phyloP scores from a whole-genome alignment of 2,329 filamentous ascomycete genomes.

The Penicillium occitanis region DNA sequence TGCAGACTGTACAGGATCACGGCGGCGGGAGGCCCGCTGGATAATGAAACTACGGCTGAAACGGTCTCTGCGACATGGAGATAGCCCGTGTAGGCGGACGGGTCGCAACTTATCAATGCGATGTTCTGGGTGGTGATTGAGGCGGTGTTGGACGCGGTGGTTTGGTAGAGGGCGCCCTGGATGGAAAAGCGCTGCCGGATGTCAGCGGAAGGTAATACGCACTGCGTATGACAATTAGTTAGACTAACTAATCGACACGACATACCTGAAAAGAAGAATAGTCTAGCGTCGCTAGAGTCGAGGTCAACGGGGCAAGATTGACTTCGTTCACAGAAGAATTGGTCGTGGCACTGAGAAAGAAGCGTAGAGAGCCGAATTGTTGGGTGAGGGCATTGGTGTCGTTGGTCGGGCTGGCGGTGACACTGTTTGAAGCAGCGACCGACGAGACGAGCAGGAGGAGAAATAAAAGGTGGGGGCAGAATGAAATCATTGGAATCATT shows the following conservation, averaged over 20 bases:
- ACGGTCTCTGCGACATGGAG: constrained; percentile 38
- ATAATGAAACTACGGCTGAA: constrained; percentile 30
- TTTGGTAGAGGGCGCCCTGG: constrained; percentile 3
- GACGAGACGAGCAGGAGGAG: not conserved
- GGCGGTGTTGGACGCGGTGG: constrained; percentile 16
- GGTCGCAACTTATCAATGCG: constrained; percentile 45
- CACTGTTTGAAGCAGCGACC: constrained; percentile 1
- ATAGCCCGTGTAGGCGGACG: constrained; percentile 40
- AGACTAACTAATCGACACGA: not conserved
- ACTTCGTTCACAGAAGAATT: not conserved
- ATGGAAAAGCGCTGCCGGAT: constrained; percentile 14
- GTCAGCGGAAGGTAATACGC: constrained; percentile 18
- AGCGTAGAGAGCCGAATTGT: constrained; percentile 9
- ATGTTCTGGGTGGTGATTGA: constrained; percentile 28
- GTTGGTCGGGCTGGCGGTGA: constrained; percentile 18
- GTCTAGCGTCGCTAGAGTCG: not conserved
- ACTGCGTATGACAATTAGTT: not conserved
- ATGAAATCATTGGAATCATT: constrained; percentile 1
- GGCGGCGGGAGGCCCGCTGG: constrained; percentile 31
- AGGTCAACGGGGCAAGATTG: constrained; percentile 11
- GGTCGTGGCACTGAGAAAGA: not conserved
- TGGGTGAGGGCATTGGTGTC: constrained; percentile 11
- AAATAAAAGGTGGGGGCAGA: not conserved
- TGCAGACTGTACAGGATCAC: constrained; percentile 44
- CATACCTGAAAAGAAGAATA: constrained; percentile 10